Base-by-base conservation (phyloP, 2,329 filamentous ascomycete genomes). In the Tolypocladium pustulatum region DNA sequence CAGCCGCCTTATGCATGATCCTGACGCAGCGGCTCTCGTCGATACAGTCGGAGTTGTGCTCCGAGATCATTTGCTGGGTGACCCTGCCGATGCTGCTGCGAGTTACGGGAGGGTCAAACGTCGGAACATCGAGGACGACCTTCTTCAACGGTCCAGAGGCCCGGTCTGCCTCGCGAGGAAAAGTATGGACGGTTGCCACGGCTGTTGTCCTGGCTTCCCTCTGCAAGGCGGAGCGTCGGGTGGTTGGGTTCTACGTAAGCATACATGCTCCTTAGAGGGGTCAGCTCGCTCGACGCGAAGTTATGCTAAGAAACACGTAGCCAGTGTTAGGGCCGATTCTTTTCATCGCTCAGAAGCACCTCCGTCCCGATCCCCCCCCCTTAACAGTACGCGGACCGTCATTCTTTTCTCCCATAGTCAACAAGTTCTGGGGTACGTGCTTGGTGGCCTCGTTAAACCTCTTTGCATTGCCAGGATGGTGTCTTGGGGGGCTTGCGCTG, bases 111-210 rank as follows among this genome's bases (percentile, higher is more conserved):
- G 38, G 38, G 17, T 40, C 15, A 17, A 20, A 40, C 8, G 38
- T 40, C 38, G 15, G 38, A 20, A 40, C 38, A 6, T 34, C 32
- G 9, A 34, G 4, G 32, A 9, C 32, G 5, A 69, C 30, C 2
- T 73, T 0, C 15, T 40, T n/a, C 38, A 17, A 40, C 38, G 15
- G 17, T 20, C 17, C 38, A 40, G 17, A 40, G 8, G 38, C 38
- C 38, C 38, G 6, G 13, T 5, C 5, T 40, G 15, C 38, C 38
- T 40, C 38, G 38, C 38, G 15, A 40, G 38, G 15, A 7, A 20
- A 40, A 20, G 13, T 40, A 17, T 40, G 38, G 38, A 40, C 15
- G 17, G 38, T 40, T 20, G 38, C 38, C 38, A 20, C 17, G 38
- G 38, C 38, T 20, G 38, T 40, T 17, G 38, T 20, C 6, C 15